Percentiles rank a stretch among this genome's conserved stretches.
Conservation (phyloP, 2,329 filamentous ascomycete species). For the Colletotrichum sp. region DNA sequence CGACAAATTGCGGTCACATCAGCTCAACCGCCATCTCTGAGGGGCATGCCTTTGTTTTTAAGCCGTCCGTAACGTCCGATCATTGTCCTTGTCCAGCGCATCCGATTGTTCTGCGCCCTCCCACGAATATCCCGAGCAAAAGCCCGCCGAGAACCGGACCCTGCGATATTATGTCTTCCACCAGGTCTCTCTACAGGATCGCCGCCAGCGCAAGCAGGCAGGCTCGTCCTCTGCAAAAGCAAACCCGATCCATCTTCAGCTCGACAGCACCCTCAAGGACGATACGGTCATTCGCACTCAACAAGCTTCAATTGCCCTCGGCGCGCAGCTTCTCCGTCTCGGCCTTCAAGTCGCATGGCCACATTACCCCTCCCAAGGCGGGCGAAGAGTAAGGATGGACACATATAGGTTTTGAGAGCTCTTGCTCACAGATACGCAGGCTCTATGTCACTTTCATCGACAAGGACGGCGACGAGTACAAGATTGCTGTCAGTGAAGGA, state of each 20-base stretch:
- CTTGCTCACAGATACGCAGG: slow-evolving; percentile 46
- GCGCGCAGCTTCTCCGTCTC: slow-evolving; percentile 70
- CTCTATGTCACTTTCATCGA: slow-evolving; percentile 92
- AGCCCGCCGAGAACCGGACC: neutral
- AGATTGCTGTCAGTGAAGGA: slow-evolving; percentile 80
- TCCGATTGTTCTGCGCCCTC: neutral
- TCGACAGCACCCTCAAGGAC: neutral
- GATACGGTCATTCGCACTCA: neutral
- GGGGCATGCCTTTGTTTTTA: neutral
- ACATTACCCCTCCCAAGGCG: slow-evolving; percentile 82
- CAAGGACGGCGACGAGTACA: slow-evolving; percentile 80
- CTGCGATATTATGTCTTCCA: neutral
- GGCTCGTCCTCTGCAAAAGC: slow-evolving; percentile 27
- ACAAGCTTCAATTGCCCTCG: slow-evolving; percentile 14
- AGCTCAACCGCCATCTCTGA: neutral
- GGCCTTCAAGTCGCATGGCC: slow-evolving; percentile 69
- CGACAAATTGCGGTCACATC: neutral
- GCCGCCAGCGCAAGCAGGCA: slow-evolving; percentile 33
- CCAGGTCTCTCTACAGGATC: slow-evolving; percentile 33
- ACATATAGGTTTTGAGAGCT: neutral
- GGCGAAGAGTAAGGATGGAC: slow-evolving; percentile 81
- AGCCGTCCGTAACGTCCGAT: neutral
- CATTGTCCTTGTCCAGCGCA: neutral
- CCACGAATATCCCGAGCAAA: neutral
- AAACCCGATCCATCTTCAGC: slow-evolving; percentile 2